These are phyloP conservation scores for Pyrenula aspistea DNA, from an alignment of 495 filamentous ascomycete species.

Conservation along the genomic window DNA sequence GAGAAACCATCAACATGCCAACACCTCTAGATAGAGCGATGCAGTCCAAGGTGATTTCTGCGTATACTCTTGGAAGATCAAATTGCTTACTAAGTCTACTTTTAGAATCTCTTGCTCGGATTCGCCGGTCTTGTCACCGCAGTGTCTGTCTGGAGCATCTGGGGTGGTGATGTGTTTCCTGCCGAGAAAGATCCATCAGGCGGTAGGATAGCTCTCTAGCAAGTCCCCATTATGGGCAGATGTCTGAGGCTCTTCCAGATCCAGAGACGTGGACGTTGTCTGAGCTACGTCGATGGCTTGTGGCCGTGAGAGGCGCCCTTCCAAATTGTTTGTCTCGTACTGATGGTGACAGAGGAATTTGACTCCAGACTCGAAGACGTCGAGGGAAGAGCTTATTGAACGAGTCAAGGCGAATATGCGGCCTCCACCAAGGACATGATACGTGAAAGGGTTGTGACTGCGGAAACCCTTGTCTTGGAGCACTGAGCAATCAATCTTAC, in stretches of 20 bases:
- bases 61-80: neutral
- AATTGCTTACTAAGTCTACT: too few species aligned
- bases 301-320: constrained; percentile 44
- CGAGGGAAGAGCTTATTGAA: constrained; percentile 65
- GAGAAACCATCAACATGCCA: constrained; percentile 36
- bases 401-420: constrained; percentile 72
- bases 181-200: constrained; percentile 61
- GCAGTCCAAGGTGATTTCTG: constrained; percentile 68
- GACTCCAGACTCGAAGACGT: constrained; percentile 50
- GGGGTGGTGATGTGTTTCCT: constrained; percentile 73
- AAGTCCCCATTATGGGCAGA: neutral
- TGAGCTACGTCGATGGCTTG: constrained; percentile 65
- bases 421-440: too few species aligned
- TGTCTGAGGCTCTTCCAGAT: constrained; percentile 23
- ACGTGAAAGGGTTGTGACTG: too few species aligned
- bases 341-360: constrained; percentile 53
- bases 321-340: constrained; percentile 6
- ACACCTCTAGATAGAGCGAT: constrained; percentile 70
- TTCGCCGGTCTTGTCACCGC: constrained; percentile 79
- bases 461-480: too few species aligned
- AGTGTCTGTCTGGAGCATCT: constrained; percentile 73
- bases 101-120: constrained; percentile 11
- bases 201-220: constrained; percentile 24
- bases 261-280: constrained; percentile 61
- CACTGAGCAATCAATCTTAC: too few species aligned